A percentile compares a stretch with the other conserved stretches of the same genome.
Conservation (phyloP, 768 basidiomycete genomes). For the Agaricus sinodeliciosus region DNA sequence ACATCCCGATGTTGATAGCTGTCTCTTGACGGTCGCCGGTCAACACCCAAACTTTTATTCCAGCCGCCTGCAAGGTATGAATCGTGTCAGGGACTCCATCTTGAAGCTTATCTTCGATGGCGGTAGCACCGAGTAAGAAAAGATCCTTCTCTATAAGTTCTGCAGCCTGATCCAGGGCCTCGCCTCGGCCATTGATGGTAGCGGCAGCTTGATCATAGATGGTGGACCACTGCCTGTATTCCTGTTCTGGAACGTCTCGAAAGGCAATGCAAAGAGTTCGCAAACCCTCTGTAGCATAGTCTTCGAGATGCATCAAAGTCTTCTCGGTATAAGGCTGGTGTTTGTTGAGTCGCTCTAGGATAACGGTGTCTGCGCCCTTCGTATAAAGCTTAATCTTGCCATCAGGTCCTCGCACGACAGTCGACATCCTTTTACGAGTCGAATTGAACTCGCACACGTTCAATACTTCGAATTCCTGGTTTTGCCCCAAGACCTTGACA, state of each 20-base stretch:
- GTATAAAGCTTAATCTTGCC: conserved; percentile 93
- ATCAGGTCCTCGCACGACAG: conserved; percentile 78
- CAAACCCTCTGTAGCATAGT: conserved; percentile 95
- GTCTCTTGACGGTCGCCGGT: conserved; percentile 99
- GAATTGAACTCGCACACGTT: conserved; percentile 99
- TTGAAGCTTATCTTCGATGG: conserved; percentile 97
- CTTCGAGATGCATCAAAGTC: conserved; percentile 88
- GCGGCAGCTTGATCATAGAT: conserved; percentile 91
- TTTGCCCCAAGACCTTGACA: conserved; percentile 67
- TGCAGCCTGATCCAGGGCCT: conserved; percentile 90
- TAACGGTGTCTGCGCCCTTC: conserved; percentile 98
- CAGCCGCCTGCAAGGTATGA: conserved; percentile 95
- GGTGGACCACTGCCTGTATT: conserved; percentile 82
- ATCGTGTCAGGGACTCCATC: conserved; percentile 98
- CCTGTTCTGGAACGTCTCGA: conserved; percentile 85
- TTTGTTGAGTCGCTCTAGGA: conserved; percentile 85
- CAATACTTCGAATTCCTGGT: conserved; percentile 81
- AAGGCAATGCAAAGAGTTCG: conserved; percentile 95
- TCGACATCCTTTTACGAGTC: conserved; percentile 96
- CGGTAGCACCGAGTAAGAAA: conserved; percentile 90
- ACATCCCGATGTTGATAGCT: conserved; percentile 98
- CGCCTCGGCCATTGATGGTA: conserved; percentile 93
- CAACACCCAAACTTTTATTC: conserved; percentile 98
- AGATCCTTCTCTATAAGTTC: conserved; percentile 96
- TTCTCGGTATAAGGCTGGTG: conserved; percentile 81